Evolutionary conservation across 2,329 filamentous ascomycete genomes (phyloP), one percentile per base, ranked within the genome.

Genomic region (Elsinoe australis): DNA sequence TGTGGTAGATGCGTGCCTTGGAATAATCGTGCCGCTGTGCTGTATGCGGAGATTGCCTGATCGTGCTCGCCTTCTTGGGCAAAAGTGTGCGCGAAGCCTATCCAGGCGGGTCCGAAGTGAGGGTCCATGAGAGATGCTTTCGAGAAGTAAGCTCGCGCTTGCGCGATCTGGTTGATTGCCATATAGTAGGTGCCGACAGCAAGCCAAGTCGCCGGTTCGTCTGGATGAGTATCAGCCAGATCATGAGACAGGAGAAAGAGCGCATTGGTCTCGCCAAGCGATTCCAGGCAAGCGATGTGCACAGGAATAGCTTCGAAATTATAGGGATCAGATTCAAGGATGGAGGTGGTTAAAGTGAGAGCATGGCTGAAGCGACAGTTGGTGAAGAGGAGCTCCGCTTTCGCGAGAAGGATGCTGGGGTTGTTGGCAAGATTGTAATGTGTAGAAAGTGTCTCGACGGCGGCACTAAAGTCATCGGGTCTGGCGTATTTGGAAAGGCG

Each of bases 61-160:
- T 98, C 92, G 64, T 96, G 89, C 66, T 98, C 92, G 46, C 92
- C 92, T 64, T 98, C 92, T 8, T 88, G 89, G 1, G 92, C 92
- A 63, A 98, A 98, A 0, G 92, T 98, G 64, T 98, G 94, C 1
- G 92, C 92, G 61, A 98, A 98, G 1, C 94, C 92, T 55, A 98
- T 96, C 92, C 92, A 98, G 2, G 92, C 92, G 1, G 92, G 87
- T 0, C 90, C 90, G 59, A 95, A 98, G 68, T 96, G 90, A 5
- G 90, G 86, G 61, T 98, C 89, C 82, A 98, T 90, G 72, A 96
- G 85, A 55, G 87, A 94, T 3, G 94, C 86, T 67, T 98, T 98
- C 60, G 87, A 94, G 66, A 98, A 98, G 71, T 92, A 98, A 31
- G 90, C 81, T 8, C 92, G 81, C 7, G 94, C 89, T 67, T 98